A percentile compares a stretch with the other conserved stretches of the same genome.
These are phyloP conservation scores for Colletotrichum trifolii DNA, from an alignment of 2,329 filamentous ascomycete genomes.

Conservation along the genomic window DNA sequence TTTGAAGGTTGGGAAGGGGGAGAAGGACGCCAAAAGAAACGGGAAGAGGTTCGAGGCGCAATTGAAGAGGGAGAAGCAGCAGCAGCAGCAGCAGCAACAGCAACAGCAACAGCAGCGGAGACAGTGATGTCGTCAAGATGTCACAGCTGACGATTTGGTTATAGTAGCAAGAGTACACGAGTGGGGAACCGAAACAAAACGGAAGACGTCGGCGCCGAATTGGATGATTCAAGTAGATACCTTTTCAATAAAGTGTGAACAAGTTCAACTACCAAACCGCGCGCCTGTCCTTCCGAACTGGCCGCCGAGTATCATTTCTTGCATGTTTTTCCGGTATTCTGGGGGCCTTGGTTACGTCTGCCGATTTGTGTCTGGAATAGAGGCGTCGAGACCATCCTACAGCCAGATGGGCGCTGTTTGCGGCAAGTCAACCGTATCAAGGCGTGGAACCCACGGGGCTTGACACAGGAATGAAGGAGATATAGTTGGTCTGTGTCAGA, in stretches of 20 bases:
- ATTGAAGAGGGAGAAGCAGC: conserved; percentile 28
- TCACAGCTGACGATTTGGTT: not conserved
- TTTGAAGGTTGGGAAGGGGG: conserved; percentile 50
- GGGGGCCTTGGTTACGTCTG: no score
- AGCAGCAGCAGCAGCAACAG: conserved; percentile 28
- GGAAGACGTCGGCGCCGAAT: conserved; percentile 18
- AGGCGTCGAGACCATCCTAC: not conserved
- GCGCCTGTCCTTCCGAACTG: not conserved
- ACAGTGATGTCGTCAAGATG: not conserved
- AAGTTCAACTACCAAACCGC: not conserved
- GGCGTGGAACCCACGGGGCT: not conserved
- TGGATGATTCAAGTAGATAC: conserved; percentile 26
- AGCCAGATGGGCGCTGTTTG: not conserved
- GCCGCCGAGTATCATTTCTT: not conserved
- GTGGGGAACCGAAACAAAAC: not conserved
- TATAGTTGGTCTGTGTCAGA: no score
- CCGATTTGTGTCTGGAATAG: no score
- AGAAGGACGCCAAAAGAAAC: conserved; percentile 37
- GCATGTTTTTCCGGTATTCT: no score
- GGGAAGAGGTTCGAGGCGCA: conserved; percentile 37
- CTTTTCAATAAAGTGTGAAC: conserved; percentile 12
- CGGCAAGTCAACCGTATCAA: not conserved
- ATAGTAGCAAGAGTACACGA: not conserved
- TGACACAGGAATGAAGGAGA: not conserved
- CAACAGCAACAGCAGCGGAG: conserved; percentile 16